Evolutionary conservation across 2,329 filamentous ascomycete species (phyloP).

Genomic region (Macrophomina tecta): DNA sequence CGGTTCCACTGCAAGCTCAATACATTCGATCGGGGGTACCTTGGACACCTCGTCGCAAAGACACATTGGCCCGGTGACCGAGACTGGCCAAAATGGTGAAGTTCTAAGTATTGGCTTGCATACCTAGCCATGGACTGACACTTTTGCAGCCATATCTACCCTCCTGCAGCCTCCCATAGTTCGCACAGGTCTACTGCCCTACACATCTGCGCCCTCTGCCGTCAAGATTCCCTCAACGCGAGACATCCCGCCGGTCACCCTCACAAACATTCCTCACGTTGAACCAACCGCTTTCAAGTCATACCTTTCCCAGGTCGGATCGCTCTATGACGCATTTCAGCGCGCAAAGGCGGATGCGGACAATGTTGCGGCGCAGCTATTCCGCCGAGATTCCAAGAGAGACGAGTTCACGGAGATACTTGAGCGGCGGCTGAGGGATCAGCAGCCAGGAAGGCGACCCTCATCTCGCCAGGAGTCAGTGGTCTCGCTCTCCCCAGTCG

Average conservation of each 20-base stretch:
- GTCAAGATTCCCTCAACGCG: constrained; percentile 83
- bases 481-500: constrained; percentile 51
- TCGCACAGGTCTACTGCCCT: constrained; percentile 82
- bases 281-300: constrained; percentile 80
- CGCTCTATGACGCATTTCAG: constrained; percentile 86
- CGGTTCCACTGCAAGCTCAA: constrained; percentile 85
- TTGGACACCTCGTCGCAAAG: constrained; percentile 71
- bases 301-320: constrained; percentile 84
- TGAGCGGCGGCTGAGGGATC: constrained; percentile 48
- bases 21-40: constrained; percentile 84
- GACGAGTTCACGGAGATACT: constrained; percentile 58
- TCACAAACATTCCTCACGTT: constrained; percentile 86
- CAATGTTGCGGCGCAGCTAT: constrained; percentile 59
- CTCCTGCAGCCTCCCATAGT: constrained; percentile 91
- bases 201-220: constrained; percentile 73
- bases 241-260: constrained; percentile 90
- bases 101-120: background rate
- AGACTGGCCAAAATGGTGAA: constrained; percentile 83
- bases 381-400: constrained; percentile 54
- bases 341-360: constrained; percentile 80
- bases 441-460: constrained; percentile 42
- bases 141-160: constrained; percentile 77
- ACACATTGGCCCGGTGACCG: constrained; percentile 66
- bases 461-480: constrained; percentile 50
- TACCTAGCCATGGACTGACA: constrained; percentile 15